Evolutionary conservation across 1,139 yeast species (phyloP).

Genomic region (Geotrichum armillariae): DNA sequence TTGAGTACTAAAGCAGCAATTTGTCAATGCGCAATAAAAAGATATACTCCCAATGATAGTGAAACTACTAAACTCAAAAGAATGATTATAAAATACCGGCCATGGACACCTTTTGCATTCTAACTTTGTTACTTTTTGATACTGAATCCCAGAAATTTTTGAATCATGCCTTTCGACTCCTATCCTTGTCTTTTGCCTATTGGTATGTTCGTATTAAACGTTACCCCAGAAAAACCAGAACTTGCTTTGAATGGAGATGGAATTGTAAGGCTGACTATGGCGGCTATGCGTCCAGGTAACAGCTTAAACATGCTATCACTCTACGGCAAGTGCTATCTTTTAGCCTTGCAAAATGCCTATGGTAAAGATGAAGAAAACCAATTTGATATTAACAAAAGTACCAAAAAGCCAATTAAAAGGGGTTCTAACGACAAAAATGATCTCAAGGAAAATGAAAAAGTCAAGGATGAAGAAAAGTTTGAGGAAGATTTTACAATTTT

Average conservation of each 20-base stretch:
- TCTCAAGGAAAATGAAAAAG: conserved; percentile 43
- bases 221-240: conserved; percentile 81
- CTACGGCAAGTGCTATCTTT: too few relatives aligned
- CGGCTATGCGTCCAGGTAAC: conserved; percentile 78
- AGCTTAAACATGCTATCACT: conserved; percentile 51
- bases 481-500: conserved; percentile 66
- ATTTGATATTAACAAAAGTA: conserved; percentile 46
- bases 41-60: too few relatives aligned
- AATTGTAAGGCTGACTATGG: conserved; percentile 91
- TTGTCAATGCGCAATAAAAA: too few relatives aligned
- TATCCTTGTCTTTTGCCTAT: conserved; percentile 18
- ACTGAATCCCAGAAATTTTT: too few relatives aligned
- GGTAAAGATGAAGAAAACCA: conserved; percentile 30
- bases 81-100: too few relatives aligned
- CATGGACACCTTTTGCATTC: too few relatives aligned
- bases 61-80: too few relatives aligned
- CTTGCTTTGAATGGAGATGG: conserved; percentile 84
- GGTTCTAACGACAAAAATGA: conserved; percentile 35
- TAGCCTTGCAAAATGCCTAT: conserved; percentile 30
- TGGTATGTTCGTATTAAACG: conserved; percentile 43
- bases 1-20: too few relatives aligned
- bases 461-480: conserved; percentile 52
- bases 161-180: too few relatives aligned
- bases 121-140: too few relatives aligned
- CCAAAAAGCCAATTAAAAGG: conserved; percentile 28